Evolutionary conservation across 2,329 filamentous ascomycete genomes (phyloP), one percentile per base, ranked within the genome.

Genomic region (Xylaria sp.): DNA sequence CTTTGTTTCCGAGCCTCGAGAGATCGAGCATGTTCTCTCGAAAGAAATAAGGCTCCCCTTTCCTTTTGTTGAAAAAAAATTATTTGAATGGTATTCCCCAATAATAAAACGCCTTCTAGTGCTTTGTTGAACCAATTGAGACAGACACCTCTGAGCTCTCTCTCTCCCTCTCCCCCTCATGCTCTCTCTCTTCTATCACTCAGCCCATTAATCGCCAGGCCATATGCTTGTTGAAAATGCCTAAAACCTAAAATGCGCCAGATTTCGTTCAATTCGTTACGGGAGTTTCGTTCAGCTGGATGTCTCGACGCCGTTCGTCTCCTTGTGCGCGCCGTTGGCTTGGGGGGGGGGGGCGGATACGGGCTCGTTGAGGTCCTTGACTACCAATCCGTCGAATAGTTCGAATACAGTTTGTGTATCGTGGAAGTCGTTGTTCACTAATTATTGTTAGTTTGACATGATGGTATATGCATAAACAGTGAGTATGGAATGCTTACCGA

Each of bases 341-440:
- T 63, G 57, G 11, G 54, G 52, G 35, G 37, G 49, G 30, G 62
- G 39, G 30, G 46, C 52, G 16, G 62, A 59, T 19, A 65, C 61
- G 52, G 67, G 65, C 59, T 78, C 75, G 63, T 90, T 83, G 54
- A 92, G 76, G 62, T 86, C 83, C 51, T 84, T 76, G n/a, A 90
- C 85, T 62, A 83, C 74, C 2, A 99, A 80, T 23, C 85, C 91
- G 13, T 92, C 83, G 72, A 99, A 94, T 30, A 97, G 80, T 51
- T 89, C 83, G 73, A 96, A 97, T 67, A 99, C 89, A 58, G 86
- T 87, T 55, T 85, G 82, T 58, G 85, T 85, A 68, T 91, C 82
- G 73, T 96, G 91, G 86, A 99, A 99, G 74, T 99, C 92, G 71
- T 99, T 99, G 79, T 99, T 92, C 34, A 99, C 94, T 92, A 65